Base-by-base conservation (phyloP, 768 basidiomycete genomes). In the Amanita exitialis region DNA sequence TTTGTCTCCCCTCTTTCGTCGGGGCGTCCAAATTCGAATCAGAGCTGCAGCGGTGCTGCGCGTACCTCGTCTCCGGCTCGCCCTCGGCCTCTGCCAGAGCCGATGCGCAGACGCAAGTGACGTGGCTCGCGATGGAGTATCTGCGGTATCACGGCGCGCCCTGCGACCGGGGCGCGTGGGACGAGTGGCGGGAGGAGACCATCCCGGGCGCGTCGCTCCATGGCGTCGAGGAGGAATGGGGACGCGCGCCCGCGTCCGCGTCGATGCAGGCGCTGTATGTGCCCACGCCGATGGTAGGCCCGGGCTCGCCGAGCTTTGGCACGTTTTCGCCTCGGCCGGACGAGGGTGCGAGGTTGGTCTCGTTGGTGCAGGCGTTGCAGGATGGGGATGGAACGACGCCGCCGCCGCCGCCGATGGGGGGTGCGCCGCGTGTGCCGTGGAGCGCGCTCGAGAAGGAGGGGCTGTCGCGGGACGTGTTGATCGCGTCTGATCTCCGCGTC, bases 81-180 rank as follows among this genome's bases (percentile, higher is more conserved):
- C 77, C 78, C 0, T 10, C 6, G 3, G 64, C 66, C 2, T 74
- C 73, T 2, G 63, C 62, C 3, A 64, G 66, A 1, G 72, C 71
- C 18, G 66, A 66, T 32, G 66, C 64, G 36, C 67, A 69, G 25
- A 53, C 62, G 28, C 70, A 81, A 41, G 79, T 86, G 2, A 63
- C 60, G 10, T 87, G 86, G 85, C 68, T 90, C 44, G 80, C 77
- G 0, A 71, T 69, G 13, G 77, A 82, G 61, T 91, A 90, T 55
- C 58, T 86, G 45, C 64, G 73, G 34, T 79, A 74, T 53, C 76
- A 85, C 54, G 78, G 76, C 2, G 50, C 56, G 0, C 77, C 83
- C 3, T 73, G 67, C 10, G 79, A 87, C 55, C 56, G 56, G 20
- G 53, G 59, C 21, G 71, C 69, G 3, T 88, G 86, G 84, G 72